Conservation (phyloP, 2,329 filamentous ascomycete species). For the Epichloe glyceriae region DNA sequence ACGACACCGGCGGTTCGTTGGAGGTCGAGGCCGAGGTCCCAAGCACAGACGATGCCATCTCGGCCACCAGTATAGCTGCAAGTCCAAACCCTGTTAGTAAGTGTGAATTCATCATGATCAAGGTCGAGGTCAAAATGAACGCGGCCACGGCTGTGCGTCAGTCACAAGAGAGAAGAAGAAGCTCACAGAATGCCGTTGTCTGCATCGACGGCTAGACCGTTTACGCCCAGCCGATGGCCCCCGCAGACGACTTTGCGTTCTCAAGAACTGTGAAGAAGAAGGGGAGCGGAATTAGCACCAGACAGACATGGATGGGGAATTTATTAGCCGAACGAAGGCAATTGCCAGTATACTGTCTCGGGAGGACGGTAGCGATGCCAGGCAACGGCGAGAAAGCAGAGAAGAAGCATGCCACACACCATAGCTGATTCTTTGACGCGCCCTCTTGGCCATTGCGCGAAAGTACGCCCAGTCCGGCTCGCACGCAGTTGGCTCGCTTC, state of each 20-base stretch:
- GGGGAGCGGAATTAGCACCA: slow-evolving; percentile 1
- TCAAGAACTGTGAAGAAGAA: slow-evolving; percentile 36
- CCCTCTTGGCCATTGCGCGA: slow-evolving; percentile 49
- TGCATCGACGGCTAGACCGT: slow-evolving; percentile 79
- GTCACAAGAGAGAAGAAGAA: neutral
- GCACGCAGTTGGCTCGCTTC: neutral
- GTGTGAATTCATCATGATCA: too few relatives aligned
- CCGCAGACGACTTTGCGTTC: slow-evolving; percentile 44
- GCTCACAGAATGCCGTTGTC: slow-evolving; percentile 75
- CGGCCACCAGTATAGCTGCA: slow-evolving; percentile 84
- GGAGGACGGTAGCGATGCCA: neutral
- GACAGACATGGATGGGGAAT: neutral
- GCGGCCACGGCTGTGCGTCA: neutral
- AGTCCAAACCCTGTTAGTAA: neutral
- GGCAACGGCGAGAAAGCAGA: neutral
- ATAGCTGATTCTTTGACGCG: slow-evolving; percentile 58
- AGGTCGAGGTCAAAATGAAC: too few relatives aligned
- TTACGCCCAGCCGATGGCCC: slow-evolving; percentile 90
- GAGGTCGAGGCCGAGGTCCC: slow-evolving; percentile 71
- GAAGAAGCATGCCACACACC: slow-evolving; percentile 27
- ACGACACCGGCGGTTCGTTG: slow-evolving; percentile 18
- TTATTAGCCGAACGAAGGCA: too few relatives aligned
- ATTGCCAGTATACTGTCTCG: neutral
- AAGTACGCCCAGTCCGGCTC: neutral
- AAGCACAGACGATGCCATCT: slow-evolving; percentile 91